A percentile compares a stretch with the other conserved stretches of the same genome.
Evolutionary conservation across 2,329 filamentous ascomycete species (phyloP).

Genomic region (Nothophoma quercina): DNA sequence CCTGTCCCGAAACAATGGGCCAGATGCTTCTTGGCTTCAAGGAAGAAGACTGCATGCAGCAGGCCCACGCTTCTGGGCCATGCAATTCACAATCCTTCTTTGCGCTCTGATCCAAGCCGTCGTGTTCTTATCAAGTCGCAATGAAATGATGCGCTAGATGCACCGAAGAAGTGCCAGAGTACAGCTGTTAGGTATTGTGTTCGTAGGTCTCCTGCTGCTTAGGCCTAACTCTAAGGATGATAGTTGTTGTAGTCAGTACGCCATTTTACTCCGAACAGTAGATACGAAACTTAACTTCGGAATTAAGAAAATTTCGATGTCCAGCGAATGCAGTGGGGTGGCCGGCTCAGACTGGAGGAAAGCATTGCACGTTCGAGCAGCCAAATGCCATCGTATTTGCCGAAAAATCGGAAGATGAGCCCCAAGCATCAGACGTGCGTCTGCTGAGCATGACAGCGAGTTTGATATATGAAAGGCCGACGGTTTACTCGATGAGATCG

Average conservation of each 20-base stretch:
- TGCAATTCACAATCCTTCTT: not conserved
- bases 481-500: conserved; percentile 41
- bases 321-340: not conserved
- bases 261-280: not conserved
- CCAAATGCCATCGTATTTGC: not conserved
- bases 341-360: not conserved
- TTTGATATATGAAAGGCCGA: conserved; percentile 24
- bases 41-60: not conserved
- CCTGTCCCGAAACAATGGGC: not conserved
- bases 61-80: not conserved
- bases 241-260: not conserved
- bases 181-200: not conserved
- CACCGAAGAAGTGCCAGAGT: not conserved
- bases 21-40: not conserved
- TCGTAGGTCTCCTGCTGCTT: not conserved
- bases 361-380: not conserved
- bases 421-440: conserved; percentile 5
- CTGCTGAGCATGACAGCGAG: conserved; percentile 10
- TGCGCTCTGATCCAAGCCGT: not conserved
- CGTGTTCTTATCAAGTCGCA: conserved; percentile 7
- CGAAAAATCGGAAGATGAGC: conserved; percentile 5
- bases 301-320: not conserved
- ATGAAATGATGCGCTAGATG: not conserved
- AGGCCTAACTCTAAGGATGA: not conserved
- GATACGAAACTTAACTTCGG: not conserved